Base-by-base conservation (phyloP, 208 protist species). In the Acanthamoeba sp. region DNA sequence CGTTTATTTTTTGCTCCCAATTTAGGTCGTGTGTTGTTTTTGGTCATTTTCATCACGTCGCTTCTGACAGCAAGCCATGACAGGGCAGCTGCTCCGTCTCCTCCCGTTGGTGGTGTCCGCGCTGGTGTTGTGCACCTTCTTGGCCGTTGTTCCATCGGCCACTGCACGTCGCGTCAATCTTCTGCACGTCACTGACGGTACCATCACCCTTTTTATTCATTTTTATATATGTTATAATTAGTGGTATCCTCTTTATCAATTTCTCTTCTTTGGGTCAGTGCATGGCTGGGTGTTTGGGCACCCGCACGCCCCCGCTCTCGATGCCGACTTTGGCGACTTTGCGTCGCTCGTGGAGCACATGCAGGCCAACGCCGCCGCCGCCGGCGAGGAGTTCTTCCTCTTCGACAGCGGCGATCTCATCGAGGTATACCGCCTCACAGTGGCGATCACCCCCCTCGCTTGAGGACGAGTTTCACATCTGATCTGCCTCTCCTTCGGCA, bases 331-430 rank as follows among this genome's bases (percentile, higher is more conserved):
- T 34, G 92, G 92, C 38, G 92, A 94, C 80, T 90, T 94, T 45
- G 92, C 92, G 24, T 80, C 57, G n/a, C 59, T 94, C 22, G 78
- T 94, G 29, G 55, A 87, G 20, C 92, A 94, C 64, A 94, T 94
- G 92, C 69, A 59, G 40, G 76, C 36, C 36, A 90, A 94, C 76
- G 92, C 92, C 18, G 92, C 92, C 20, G 92, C 40, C 16, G 62
- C 55, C 22, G 76, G 78, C 9, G 78, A 94, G 48, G 92, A 94
- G 71, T 90, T 95, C 82, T 69, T 95, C 71, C 66, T 94, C 62
- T 94, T 95, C 69, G 90, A 95, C 91, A 94, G 64, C n/a, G 94
- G 94, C 22, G 94, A 95, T 40, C 32, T 94, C 48, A 85, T 94
- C 38, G 91, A 95, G 50, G 87, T 92, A n/a, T n/a, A 27, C 22